Base-by-base conservation (phyloP, 2,329 filamentous ascomycete genomes). In the Polychaeton citri region DNA sequence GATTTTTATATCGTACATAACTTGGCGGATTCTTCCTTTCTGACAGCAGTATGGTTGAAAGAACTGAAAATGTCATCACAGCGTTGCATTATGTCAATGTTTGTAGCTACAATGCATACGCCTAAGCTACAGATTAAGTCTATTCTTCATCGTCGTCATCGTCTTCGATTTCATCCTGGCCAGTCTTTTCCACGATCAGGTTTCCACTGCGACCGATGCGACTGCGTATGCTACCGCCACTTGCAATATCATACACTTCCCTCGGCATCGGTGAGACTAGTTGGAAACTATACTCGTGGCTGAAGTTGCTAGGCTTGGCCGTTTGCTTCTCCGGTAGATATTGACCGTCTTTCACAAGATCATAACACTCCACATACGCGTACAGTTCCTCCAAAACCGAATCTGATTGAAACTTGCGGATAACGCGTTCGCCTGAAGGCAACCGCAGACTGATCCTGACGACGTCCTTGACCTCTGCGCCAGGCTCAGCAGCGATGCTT, bases 311-410 rank as follows among this genome's bases (percentile, higher is more conserved):
- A 0, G 85, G 84, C 47, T 74, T 60, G 3, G 60, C 51, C 1
- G 58, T 55, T 15, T 56, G 59, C 20, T 62, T 54, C 12, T 60
- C 56, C 3, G 47, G 50, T 40, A 40, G 38, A 5, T 51, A 44
- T 13, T 57, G 58, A 8, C 36, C 38, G 16, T 61, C 59, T 21
- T 70, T 59, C 3, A 86, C 48, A 5, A 80, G 48, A 35, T 84
- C 77, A 54, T 86, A 79, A 61, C 88, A 96, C 54, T 98, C 90
- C 2, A 96, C 86, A 61, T 93, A 95, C 0, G 88, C 90, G 58
- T 96, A 96, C 5, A 98, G 63, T 51, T 95, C 86, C 54, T 96
- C 88, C 24, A 96, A 65, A 2, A 72, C 68, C 0, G 81, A 74
- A n/a, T 74, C 66, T 1, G 70, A 65, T 0, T 66, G 58, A 55